Base-by-base conservation (phyloP, 2,329 filamentous ascomycete species). In the Pseudogymnoascus sp. region DNA sequence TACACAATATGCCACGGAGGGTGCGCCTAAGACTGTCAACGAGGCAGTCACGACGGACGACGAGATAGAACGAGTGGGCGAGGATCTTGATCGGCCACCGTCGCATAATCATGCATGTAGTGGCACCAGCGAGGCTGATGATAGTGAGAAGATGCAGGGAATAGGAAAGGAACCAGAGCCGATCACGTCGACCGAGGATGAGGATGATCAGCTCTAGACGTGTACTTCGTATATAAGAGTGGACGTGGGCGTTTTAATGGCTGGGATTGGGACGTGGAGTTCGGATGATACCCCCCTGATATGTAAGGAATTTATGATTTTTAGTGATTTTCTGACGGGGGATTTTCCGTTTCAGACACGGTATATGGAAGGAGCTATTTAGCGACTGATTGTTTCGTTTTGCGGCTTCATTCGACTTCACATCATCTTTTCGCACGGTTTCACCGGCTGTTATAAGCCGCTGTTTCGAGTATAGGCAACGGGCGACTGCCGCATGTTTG, bases 281-380 rank as follows among this genome's bases (percentile, higher is more conserved):
- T 56, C 50, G 50, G 50, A 56, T 15, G 50, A 56, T 56, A 56
- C 50, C 50, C 46, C 46, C 50, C 17, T 56, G 29, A 56, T 35
- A 56, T 56, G 29, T 56, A 53, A 31, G n/a, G 50, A 21, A 11
- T 56, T 33, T 56, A 7, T 5, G 11, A 56, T 9, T 33, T 19
- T 56, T 56, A 21, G 29, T 13, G 29, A 35, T 56, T 33, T 46
- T 56, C 5, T 35, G 50, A 21, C 4, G 10, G 29, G 29, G 11
- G 50, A 35, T 35, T 56, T 33, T 56, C 29, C 50, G 50, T 56
- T 56, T 35, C 29, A 56, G 29, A 21, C 50, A 9, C 29, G 29
- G 17, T 56, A 21, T 21, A 21, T 56, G 50, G 50, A 33, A 56
- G 50, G 50, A 33, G 29, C 50, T 19, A 11, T 56, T 56, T 56